A percentile compares a stretch with the other conserved stretches of the same genome.
Conservation (phyloP, 1,284 basidiomycete genomes). For the Wallemia hederae region DNA sequence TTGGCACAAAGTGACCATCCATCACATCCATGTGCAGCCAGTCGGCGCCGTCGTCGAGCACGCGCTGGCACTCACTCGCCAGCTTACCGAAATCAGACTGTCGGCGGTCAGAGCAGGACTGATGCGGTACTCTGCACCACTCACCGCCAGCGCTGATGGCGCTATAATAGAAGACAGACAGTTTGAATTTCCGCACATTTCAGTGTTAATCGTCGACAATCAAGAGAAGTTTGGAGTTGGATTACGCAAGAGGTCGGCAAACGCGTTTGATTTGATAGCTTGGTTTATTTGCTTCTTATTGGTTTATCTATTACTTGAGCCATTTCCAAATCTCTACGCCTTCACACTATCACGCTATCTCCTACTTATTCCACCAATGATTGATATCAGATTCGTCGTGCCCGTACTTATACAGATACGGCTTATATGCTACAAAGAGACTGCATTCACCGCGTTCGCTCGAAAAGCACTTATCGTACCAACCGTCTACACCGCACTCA, state of each 20-base stretch:
- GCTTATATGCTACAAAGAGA: neutral
- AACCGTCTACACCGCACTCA: neutral
- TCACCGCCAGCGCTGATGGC: constrained; percentile 50
- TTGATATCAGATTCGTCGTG: neutral
- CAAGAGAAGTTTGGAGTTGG: too few species aligned
- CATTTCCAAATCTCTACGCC: too few species aligned
- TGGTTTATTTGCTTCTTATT: too few species aligned
- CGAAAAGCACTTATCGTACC: neutral
- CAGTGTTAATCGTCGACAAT: neutral
- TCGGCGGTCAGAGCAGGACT: neutral
- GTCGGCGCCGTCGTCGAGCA: constrained; percentile 70
- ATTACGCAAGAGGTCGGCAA: too few species aligned
- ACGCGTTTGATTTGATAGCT: too few species aligned
- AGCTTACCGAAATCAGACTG: constrained; percentile 71
- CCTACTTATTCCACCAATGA: too few species aligned
- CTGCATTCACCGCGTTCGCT: neutral
- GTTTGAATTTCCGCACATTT: neutral
- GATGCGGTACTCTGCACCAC: constrained; percentile 1
- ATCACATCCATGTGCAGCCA: constrained; percentile 82
- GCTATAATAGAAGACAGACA: constrained; percentile 36
- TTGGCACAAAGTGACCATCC: constrained; percentile 79
- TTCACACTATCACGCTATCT: neutral
- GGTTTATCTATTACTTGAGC: too few species aligned
- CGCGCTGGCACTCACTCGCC: constrained; percentile 64
- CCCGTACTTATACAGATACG: neutral